phyloP scores from a whole-genome alignment of 495 filamentous ascomycete species.

The Daldinia bambusicola region DNA sequence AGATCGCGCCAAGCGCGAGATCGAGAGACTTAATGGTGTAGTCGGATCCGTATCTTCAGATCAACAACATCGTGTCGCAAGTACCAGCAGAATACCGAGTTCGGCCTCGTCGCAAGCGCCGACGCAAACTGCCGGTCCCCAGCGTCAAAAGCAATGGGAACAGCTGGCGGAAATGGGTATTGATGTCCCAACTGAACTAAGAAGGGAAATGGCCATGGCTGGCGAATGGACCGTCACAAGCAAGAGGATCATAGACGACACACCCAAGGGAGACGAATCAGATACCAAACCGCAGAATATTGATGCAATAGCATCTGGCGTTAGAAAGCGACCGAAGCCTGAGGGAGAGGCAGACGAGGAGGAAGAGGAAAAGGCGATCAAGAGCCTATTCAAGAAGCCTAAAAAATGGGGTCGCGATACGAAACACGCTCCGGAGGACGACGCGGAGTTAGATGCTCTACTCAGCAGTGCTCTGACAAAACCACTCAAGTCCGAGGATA shows the following conservation, averaged over 20 bases:
- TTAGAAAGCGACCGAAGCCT: constrained; percentile 72
- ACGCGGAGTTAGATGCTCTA: constrained; percentile 76
- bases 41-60: constrained; percentile 59
- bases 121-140: constrained; percentile 64
- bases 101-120: constrained; percentile 29
- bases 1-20: constrained; percentile 83
- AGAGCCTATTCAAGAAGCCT: constrained; percentile 63
- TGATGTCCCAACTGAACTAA: constrained; percentile 80
- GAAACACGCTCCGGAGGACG: constrained; percentile 71
- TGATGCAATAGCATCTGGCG: constrained; percentile 64
- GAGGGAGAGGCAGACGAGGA: constrained; percentile 71
- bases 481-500: constrained; percentile 46
- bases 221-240: constrained; percentile 87
- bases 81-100: constrained; percentile 25
- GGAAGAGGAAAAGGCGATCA: constrained; percentile 63
- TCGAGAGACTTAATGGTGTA: constrained; percentile 84
- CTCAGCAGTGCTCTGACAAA: constrained; percentile 61
- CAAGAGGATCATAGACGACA: constrained; percentile 56
- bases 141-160: constrained; percentile 84
- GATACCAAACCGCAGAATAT: constrained; percentile 49
- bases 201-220: constrained; percentile 84
- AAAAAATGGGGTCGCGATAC: constrained; percentile 81
- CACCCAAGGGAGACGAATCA: constrained; percentile 30
- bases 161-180: constrained; percentile 91
- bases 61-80: constrained; percentile 21